A percentile compares a stretch with the other conserved stretches of the same genome.
These are phyloP conservation scores for Fusarium anthophilum DNA, from an alignment of 2,329 filamentous ascomycete genomes.

Conservation along the genomic window DNA sequence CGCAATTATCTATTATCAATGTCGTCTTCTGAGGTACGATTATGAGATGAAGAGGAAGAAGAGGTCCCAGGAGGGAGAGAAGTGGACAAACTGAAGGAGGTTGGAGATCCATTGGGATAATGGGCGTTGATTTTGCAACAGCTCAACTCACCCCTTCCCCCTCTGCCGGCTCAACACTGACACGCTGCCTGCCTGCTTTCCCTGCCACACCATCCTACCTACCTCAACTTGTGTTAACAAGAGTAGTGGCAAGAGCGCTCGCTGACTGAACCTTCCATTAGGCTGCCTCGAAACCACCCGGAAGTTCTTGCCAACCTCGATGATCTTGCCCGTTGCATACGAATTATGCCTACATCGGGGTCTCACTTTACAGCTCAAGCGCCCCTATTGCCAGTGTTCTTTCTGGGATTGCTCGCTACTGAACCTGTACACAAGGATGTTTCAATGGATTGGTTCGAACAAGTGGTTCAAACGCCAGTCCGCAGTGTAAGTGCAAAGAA, in stretches of 20 bases:
- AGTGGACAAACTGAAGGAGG: background rate
- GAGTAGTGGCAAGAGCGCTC: conserved; percentile 1
- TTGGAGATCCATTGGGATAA: background rate
- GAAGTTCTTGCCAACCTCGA: conserved; percentile 46
- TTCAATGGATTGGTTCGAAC: conserved; percentile 49
- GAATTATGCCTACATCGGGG: conserved; percentile 54
- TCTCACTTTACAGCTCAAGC: conserved; percentile 54
- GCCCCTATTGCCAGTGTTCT: conserved; percentile 53
- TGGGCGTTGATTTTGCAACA: background rate
- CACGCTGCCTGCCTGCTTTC: background rate
- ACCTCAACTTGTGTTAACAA: background rate
- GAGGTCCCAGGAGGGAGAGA: background rate
- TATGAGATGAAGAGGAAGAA: background rate
- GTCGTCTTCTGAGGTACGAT: conserved; percentile 50
- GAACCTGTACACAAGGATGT: conserved; percentile 40
- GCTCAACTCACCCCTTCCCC: background rate
- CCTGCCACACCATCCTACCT: background rate
- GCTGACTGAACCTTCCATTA: conserved; percentile 21
- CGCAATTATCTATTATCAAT: conserved; percentile 52
- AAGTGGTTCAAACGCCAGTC: conserved; percentile 49
- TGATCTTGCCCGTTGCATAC: conserved; percentile 50
- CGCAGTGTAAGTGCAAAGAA: conserved; percentile 50
- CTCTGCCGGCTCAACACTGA: background rate
- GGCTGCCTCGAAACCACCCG: conserved; percentile 51
- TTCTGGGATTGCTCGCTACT: conserved; percentile 51